A percentile compares a stretch with the other conserved stretches of the same genome.
Evolutionary conservation across 2,329 filamentous ascomycete species (phyloP).

Genomic region (Alternaria tenuissima): DNA sequence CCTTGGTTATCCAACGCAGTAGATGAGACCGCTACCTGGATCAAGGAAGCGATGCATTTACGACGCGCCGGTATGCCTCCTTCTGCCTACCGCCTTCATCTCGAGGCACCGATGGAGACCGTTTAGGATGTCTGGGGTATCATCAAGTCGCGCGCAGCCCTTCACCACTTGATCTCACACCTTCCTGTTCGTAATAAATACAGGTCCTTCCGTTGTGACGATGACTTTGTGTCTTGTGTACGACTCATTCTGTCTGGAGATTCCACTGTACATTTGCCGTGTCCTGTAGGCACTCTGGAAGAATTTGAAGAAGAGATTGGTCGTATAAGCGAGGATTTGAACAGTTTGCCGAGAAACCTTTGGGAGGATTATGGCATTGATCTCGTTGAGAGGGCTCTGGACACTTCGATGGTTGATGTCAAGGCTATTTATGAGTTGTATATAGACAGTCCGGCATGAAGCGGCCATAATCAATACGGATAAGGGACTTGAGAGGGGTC

Average conservation of each 20-base stretch:
- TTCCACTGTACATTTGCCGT: neutral
- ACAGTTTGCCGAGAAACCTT: neutral
- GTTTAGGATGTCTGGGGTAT: neutral
- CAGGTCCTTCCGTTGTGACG: no score
- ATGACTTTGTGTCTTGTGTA: neutral
- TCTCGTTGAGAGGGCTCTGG: neutral
- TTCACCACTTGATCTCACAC: neutral
- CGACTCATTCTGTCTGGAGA: neutral
- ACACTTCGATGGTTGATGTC: neutral
- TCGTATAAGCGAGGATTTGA: neutral
- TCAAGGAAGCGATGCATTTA: neutral
- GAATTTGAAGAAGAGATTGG: neutral
- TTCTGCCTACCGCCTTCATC: neutral
- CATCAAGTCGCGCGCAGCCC: neutral
- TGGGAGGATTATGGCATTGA: neutral
- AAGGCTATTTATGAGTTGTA: neutral
- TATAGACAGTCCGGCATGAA: neutral
- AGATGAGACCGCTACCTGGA: neutral
- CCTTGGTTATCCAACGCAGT: neutral
- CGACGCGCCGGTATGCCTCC: neutral
- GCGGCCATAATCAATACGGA: neutral
- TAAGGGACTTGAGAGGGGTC: neutral
- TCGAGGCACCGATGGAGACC: neutral
- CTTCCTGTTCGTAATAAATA: no score
- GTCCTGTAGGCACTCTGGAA: neutral